A percentile compares a stretch with the other conserved stretches of the same genome.
These are phyloP conservation scores for Bothriochloa decipiens DNA, from an alignment of 176 grass and related monocot genomes.

Conservation along the genomic window DNA sequence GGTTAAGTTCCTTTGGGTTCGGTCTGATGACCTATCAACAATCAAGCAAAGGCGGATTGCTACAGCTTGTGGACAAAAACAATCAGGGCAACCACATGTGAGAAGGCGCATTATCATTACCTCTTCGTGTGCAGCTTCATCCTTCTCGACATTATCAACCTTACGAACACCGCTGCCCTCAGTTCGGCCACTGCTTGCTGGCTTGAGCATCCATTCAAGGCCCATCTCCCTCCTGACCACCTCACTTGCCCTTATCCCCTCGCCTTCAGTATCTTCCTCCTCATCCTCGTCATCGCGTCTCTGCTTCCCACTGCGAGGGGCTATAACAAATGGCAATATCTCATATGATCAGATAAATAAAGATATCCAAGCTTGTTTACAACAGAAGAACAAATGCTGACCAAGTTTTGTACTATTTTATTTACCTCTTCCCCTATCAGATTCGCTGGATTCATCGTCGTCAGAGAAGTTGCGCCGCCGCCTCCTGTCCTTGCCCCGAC, in stretches of 20 bases:
- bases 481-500: slow-evolving; percentile 41
- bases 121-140: slow-evolving; percentile 54
- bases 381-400: neutral
- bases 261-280: slow-evolving; percentile 8
- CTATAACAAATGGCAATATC: slow-evolving; percentile 30
- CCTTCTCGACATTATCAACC: slow-evolving; percentile 41
- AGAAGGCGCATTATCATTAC: slow-evolving; percentile 35
- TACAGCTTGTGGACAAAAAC: neutral
- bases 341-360: neutral
- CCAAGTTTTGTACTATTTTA: neutral
- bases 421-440: slow-evolving; percentile 50
- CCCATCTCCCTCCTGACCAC: slow-evolving; percentile 86
- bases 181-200: slow-evolving; percentile 38
- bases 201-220: slow-evolving; percentile 93
- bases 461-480: slow-evolving; percentile 34
- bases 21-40: slow-evolving; percentile 52
- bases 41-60: neutral
- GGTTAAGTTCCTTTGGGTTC: slow-evolving; percentile 80
- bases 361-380: neutral
- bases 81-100: neutral
- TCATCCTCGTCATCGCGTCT: slow-evolving; percentile 36
- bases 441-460: slow-evolving; percentile 48
- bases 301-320: slow-evolving; percentile 35
- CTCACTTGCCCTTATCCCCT: slow-evolving; percentile 51
- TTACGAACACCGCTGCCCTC: slow-evolving; percentile 39